These are phyloP conservation scores for Tolypocladium inflatum DNA, from an alignment of 2,329 filamentous ascomycete species.

Conservation along the genomic window DNA sequence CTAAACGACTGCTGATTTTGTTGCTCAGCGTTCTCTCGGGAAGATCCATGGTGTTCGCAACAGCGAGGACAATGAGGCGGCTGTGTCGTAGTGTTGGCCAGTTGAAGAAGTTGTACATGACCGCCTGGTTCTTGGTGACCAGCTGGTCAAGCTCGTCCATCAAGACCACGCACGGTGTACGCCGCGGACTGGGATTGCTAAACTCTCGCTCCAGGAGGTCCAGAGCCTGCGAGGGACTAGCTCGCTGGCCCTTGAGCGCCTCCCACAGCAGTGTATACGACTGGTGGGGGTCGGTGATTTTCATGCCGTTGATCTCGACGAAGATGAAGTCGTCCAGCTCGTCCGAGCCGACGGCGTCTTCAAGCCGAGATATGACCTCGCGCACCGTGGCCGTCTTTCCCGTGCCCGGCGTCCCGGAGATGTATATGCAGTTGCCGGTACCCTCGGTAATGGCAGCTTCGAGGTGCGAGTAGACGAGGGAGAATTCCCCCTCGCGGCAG, in stretches of 20 bases:
- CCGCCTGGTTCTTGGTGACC: conserved; percentile 96
- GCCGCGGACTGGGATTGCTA: conserved; percentile 76
- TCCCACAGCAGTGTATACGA: conserved; percentile 95
- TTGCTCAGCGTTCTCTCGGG: conserved; percentile 94
- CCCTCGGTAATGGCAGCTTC: conserved; percentile 91
- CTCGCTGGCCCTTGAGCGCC: conserved; percentile 83
- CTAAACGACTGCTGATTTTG: conserved; percentile 89
- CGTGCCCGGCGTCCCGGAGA: conserved; percentile 95
- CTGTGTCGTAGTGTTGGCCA: conserved; percentile 92
- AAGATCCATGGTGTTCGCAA: conserved; percentile 98
- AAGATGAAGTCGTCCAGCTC: conserved; percentile 98
- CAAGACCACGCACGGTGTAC: conserved; percentile 89
- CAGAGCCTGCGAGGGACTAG: conserved; percentile 83
- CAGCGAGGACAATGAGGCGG: conserved; percentile 87
- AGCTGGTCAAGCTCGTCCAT: conserved; percentile 99
- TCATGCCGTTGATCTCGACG: conserved; percentile 99
- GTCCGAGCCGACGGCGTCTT: conserved; percentile 77
- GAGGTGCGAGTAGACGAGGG: conserved; percentile 84
- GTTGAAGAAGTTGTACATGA: conserved; percentile 99
- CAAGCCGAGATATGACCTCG: conserved; percentile 83
- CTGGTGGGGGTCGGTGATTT: conserved; percentile 95
- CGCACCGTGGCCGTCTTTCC: conserved; percentile 96
- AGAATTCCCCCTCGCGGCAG: conserved; percentile 87
- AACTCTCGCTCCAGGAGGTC: conserved; percentile 90
- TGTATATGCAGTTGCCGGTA: conserved; percentile 94